Evolutionary conservation across 768 basidiomycete species (phyloP).

Genomic region (Auricularia auricula-judae): DNA sequence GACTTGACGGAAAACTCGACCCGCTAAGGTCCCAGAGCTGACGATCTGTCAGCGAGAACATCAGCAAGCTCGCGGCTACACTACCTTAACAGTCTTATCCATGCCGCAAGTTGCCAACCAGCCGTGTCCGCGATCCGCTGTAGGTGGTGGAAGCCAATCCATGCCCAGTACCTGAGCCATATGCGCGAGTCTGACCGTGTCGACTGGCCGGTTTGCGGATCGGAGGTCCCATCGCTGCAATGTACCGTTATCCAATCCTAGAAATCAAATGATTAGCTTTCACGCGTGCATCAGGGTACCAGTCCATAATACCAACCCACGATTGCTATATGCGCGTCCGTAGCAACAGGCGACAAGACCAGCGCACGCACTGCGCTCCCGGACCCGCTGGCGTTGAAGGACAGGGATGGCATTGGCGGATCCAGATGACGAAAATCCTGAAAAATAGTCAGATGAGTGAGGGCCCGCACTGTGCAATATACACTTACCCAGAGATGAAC

Average conservation of each 20-base stretch:
- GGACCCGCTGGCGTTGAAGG: not conserved
- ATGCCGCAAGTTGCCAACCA: conserved; percentile 76
- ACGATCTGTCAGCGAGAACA: not conserved
- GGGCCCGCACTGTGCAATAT: not conserved
- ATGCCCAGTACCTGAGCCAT: conserved; percentile 57
- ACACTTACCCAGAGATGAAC: conserved; percentile 64
- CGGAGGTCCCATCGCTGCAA: conserved; percentile 61
- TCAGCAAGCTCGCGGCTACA: not conserved
- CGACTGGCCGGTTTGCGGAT: conserved; percentile 52
- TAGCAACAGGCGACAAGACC: conserved; percentile 56
- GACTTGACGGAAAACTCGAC: conserved; percentile 47
- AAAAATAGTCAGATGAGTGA: not conserved
- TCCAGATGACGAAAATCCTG: not conserved
- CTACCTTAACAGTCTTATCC: conserved; percentile 68
- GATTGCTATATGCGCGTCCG: conserved; percentile 56
- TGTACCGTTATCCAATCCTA: conserved; percentile 48
- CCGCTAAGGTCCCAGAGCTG: conserved; percentile 60
- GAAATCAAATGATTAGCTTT: not conserved
- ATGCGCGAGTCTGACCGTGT: conserved; percentile 66
- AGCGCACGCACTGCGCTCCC: conserved; percentile 50
- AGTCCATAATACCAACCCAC: conserved; percentile 36
- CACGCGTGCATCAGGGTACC: not conserved
- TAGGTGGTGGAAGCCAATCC: conserved; percentile 47
- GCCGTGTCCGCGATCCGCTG: conserved; percentile 26
- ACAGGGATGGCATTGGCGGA: not conserved